Percentiles rank a stretch among this genome's conserved stretches.
These are phyloP conservation scores for Candida labiduridarum DNA, from an alignment of 1,139 yeast genomes.

Conservation along the genomic window DNA sequence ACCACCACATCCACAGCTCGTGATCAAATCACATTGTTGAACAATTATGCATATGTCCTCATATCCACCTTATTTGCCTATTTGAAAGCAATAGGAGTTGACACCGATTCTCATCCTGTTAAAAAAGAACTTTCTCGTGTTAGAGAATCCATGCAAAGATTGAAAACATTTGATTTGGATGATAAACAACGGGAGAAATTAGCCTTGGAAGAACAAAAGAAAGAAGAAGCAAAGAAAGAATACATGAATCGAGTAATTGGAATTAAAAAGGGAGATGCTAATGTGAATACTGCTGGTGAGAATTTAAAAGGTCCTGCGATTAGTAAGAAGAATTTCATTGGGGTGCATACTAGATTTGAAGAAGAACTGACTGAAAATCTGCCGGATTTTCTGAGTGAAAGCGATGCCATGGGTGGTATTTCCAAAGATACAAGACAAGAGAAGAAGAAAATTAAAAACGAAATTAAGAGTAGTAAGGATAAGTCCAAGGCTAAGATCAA, in stretches of 20 bases:
- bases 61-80: constrained; percentile 56
- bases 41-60: constrained; percentile 47
- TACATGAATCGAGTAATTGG: constrained; percentile 52
- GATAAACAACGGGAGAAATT: constrained; percentile 24
- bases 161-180: constrained; percentile 37
- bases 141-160: constrained; percentile 66
- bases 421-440: constrained; percentile 1
- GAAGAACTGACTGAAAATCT: constrained; percentile 6
- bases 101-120: constrained; percentile 61
- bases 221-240: constrained; percentile 35
- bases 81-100: constrained; percentile 60
- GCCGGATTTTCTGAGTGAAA: constrained; percentile 2
- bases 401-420: constrained; percentile 12
- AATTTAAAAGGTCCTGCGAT: constrained; percentile 53
- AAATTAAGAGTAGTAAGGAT: background rate
- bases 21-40: constrained; percentile 37
- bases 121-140: constrained; percentile 73
- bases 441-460: background rate
- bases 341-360: constrained; percentile 59
- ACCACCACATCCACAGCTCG: constrained; percentile 24
- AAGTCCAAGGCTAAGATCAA: background rate
- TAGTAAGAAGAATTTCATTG: constrained; percentile 57
- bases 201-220: constrained; percentile 20
- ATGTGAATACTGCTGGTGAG: constrained; percentile 23
- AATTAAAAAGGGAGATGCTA: constrained; percentile 31